Base-by-base conservation (phyloP, 192 early-diverging fungal genomes). In the Chytriomyces sp. region DNA sequence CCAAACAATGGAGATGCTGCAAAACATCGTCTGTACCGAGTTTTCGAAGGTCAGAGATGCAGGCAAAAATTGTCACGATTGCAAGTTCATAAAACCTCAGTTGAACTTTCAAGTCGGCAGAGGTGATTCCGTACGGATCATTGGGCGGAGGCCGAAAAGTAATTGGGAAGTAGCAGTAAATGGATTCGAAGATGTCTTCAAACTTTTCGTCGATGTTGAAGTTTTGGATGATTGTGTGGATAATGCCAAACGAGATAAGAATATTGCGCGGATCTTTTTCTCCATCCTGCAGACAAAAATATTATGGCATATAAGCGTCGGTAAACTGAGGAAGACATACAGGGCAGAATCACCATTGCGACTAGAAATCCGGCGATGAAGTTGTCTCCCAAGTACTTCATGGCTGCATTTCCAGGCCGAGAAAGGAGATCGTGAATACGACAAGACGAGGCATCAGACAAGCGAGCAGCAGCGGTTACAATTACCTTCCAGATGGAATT, bases 111-210 rank as follows among this genome's bases (percentile, higher is more conserved):
- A 99, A 83, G 85, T 96, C 89, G 43, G 96, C 95, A 13, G 97
- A 86, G 28, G 98, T 94, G 50, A 99, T 96, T 20, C 94, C 94
- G 64, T 95, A 93, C 10, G 94, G 91, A 87, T 99, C 97, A 80
- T 95, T 94, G 11, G 95, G 94, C 0, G 96, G 93, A 18, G 96
- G 92, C 84, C 94, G 93, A 81, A 99, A 99, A 6, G 97, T 98
- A 79, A 99, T 98, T 6, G 98, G 98, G 75, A 99, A 99, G 85
- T 99, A 99, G 85, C 97, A 99, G 70, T 98, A 99, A 50, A 96
- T 90, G 28, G 98, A 91, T 77, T 98, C 96, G 81, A 98, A 99
- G 53, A 99, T 78, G 77, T 96, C 95, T 86, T 94, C 49, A 45
- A 61, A 87, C 76, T 94, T 87, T 16, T 88, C 80, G 20, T 89